phyloP scores from a whole-genome alignment of 2,329 filamentous ascomycete genomes.

The Tolypocladium amazonense region DNA sequence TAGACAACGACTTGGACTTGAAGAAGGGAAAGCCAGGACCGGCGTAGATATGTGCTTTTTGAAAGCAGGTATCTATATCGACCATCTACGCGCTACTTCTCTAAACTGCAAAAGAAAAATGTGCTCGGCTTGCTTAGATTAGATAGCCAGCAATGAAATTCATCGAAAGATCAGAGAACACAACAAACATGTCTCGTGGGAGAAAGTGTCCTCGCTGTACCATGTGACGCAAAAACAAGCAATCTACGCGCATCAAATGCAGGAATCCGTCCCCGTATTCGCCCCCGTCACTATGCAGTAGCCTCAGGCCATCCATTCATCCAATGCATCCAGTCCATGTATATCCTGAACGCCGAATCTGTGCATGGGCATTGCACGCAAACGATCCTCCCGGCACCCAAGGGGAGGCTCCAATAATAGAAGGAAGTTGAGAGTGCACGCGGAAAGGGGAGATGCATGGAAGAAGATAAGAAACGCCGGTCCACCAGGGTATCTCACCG shows the following conservation, averaged over 20 bases:
- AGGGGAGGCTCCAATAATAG: not conserved
- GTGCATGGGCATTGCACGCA: not conserved
- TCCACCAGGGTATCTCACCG: constrained; percentile 15
- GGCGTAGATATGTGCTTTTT: not conserved
- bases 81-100: not conserved
- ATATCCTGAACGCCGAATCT: not conserved
- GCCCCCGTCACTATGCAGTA: not conserved
- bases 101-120: not conserved
- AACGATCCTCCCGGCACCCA: not conserved
- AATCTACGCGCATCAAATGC: not conserved
- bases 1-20: constrained; percentile 34
- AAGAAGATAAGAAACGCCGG: not conserved
- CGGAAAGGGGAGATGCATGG: not conserved
- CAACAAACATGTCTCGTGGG: not conserved
- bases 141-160: not conserved
- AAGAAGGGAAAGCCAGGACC: constrained; percentile 20
- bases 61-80: not conserved
- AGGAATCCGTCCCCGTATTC: not conserved
- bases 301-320: not conserved
- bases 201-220: not conserved
- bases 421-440: not conserved
- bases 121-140: not conserved
- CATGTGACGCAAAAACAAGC: not conserved
- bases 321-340: not conserved
- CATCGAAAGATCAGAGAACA: not conserved